These are phyloP conservation scores for Sphaerulina musiva DNA, from an alignment of 2,329 filamentous ascomycete species.

Conservation along the genomic window DNA sequence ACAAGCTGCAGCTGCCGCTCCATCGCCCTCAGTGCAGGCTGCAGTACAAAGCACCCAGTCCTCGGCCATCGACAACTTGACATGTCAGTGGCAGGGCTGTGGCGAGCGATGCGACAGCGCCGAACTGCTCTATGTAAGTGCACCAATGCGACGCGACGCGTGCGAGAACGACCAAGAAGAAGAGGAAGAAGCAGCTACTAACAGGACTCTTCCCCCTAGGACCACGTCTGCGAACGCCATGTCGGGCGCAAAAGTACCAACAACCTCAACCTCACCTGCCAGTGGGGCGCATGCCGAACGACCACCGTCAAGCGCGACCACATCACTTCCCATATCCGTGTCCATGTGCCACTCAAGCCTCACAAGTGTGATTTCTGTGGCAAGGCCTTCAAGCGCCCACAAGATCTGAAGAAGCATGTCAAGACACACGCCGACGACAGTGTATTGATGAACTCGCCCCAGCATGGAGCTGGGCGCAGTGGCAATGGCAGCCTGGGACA, in stretches of 20 bases:
- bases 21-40: constrained; percentile 29
- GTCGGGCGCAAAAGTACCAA: constrained; percentile 98
- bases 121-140: constrained; percentile 57
- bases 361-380: constrained; percentile 99
- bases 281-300: constrained; percentile 93
- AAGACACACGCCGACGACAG: constrained; percentile 98
- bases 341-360: constrained; percentile 97
- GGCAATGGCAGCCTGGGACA: constrained; percentile 31
- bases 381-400: constrained; percentile 97
- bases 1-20: constrained; percentile 23
- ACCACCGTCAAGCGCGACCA: constrained; percentile 98
- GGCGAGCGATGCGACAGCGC: constrained; percentile 53
- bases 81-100: constrained; percentile 58
- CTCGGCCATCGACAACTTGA: constrained; percentile 41
- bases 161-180: no score
- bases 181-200: background rate
- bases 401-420: constrained; percentile 98
- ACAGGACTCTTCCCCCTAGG: constrained; percentile 47
- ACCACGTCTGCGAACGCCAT: constrained; percentile 96
- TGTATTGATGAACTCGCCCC: constrained; percentile 60
- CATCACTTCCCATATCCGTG: constrained; percentile 97
- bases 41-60: constrained; percentile 25
- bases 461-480: constrained; percentile 39
- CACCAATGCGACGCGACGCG: background rate
- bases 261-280: constrained; percentile 93